These are phyloP conservation scores for Fusarium sp. DNA, from an alignment of 2,329 filamentous ascomycete species.

Conservation along the genomic window DNA sequence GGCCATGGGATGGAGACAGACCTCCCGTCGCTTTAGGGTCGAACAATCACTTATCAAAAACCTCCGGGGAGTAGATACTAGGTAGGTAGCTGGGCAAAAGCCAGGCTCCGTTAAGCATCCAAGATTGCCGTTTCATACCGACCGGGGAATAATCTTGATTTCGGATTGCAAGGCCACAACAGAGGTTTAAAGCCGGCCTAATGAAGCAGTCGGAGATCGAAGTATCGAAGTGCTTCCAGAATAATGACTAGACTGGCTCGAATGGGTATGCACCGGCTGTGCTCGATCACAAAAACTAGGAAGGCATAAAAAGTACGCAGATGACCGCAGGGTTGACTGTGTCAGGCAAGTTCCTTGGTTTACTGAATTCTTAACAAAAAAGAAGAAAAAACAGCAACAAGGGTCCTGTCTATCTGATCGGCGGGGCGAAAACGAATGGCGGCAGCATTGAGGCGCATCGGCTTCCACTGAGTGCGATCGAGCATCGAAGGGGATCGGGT, in stretches of 20 bases:
- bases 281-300: not conserved
- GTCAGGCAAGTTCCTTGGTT: conserved; percentile 37
- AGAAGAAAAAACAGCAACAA: not conserved
- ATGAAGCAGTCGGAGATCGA: conserved; percentile 1
- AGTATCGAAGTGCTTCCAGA: conserved; percentile 18
- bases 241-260: not conserved
- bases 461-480: conserved; percentile 25
- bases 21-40: not conserved
- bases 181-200: conserved; percentile 15
- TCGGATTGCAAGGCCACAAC: conserved; percentile 5
- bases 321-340: conserved; percentile 16
- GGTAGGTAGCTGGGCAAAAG: not conserved
- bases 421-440: conserved; percentile 22
- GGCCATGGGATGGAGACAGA: not conserved
- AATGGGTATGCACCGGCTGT: not conserved
- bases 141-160: not conserved
- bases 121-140: conserved; percentile 5
- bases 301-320: conserved; percentile 4
- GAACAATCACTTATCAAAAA: not conserved
- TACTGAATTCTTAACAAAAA: not conserved
- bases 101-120: not conserved
- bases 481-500: conserved; percentile 29
- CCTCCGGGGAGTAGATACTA: not conserved
- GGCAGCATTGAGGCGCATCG: conserved; percentile 21
- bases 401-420: conserved; percentile 26